These are phyloP conservation scores for Aspergillus brasiliensis DNA, from an alignment of 2,329 filamentous ascomycete species.

Conservation along the genomic window DNA sequence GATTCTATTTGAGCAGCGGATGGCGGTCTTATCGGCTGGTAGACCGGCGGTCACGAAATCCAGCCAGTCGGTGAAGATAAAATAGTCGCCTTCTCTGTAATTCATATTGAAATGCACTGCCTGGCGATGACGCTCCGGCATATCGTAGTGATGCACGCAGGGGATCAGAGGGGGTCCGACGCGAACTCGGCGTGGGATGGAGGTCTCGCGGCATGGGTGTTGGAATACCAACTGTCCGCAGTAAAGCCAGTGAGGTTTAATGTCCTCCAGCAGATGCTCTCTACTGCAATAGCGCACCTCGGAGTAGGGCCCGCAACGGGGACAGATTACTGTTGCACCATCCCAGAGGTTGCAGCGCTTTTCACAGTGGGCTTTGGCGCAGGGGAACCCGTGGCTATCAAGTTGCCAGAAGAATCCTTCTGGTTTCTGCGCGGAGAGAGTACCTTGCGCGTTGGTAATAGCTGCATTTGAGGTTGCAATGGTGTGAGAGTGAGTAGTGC, in stretches of 20 bases:
- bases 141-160: conserved; percentile 30
- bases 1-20: conserved; percentile 29
- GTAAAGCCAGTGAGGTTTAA: conserved; percentile 38
- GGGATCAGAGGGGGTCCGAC: conserved; percentile 31
- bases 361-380: conserved; percentile 29
- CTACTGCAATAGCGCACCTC: conserved; percentile 42
- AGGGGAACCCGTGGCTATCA: conserved; percentile 54
- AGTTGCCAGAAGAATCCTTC: conserved; percentile 42
- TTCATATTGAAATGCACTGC: conserved; percentile 33
- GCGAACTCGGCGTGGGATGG: conserved; percentile 23
- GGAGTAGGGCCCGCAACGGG: conserved; percentile 43
- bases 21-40: conserved; percentile 8
- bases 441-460: neutral
- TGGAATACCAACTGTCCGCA: conserved; percentile 28
- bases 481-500: conserved; percentile 5
- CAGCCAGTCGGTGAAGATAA: conserved; percentile 36
- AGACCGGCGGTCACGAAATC: conserved; percentile 17
- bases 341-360: conserved; percentile 36
- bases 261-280: conserved; percentile 38
- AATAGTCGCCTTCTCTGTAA: conserved; percentile 34
- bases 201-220: conserved; percentile 21
- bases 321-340: conserved; percentile 38
- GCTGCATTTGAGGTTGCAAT: neutral
- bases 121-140: conserved; percentile 40
- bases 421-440: conserved; percentile 15